phyloP scores from a whole-genome alignment of 1,139 yeast species.

The Taiozyma onychis region DNA sequence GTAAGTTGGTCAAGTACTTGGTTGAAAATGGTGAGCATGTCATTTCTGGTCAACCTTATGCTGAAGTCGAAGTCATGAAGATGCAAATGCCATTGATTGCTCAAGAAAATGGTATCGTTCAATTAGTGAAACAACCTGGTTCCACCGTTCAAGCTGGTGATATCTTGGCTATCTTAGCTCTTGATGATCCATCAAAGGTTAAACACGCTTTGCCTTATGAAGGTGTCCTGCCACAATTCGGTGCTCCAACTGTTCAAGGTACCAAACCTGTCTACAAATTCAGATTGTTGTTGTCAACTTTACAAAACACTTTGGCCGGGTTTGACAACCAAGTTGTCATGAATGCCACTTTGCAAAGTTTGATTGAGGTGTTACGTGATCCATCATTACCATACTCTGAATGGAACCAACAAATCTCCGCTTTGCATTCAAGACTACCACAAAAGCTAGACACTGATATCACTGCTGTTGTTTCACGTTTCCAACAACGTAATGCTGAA shows the following conservation, averaged over 20 bases:
- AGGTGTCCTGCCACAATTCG: conserved; percentile 87
- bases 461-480: conserved; percentile 58
- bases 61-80: conserved; percentile 99
- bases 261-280: conserved; percentile 78
- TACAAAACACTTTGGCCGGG: conserved; percentile 79
- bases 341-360: conserved; percentile 71
- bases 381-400: conserved; percentile 87
- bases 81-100: conserved; percentile 94
- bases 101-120: conserved; percentile 89
- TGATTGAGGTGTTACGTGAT: conserved; percentile 68
- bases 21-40: conserved; percentile 96
- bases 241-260: conserved; percentile 78
- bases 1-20: conserved; percentile 88
- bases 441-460: conserved; percentile 65
- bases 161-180: conserved; percentile 85
- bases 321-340: conserved; percentile 93
- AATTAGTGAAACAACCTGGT: conserved; percentile 96
- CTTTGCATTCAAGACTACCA: conserved; percentile 88
- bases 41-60: conserved; percentile 87
- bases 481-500: conserved; percentile 64
- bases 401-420: conserved; percentile 83
- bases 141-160: conserved; percentile 95
- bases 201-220: conserved; percentile 95
- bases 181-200: conserved; percentile 96
- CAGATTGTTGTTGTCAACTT: conserved; percentile 49